Base-by-base conservation (phyloP, 495 filamentous ascomycete species). In the Aspergillus asperescens region DNA sequence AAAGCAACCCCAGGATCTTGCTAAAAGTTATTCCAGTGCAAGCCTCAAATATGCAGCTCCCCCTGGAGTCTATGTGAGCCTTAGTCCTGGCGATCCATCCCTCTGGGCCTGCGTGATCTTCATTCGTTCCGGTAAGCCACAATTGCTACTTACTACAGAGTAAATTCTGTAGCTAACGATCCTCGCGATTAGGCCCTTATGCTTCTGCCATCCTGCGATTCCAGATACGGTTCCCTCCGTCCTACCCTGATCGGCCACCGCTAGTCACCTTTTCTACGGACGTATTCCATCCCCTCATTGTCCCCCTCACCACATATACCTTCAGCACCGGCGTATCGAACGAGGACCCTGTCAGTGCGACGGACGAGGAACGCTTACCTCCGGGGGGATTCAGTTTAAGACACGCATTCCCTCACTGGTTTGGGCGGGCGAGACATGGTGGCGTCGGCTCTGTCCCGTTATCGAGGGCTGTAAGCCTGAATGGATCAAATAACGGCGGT, bases 341-440 rank as follows among this genome's bases (percentile, higher is more conserved):
- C 22, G 73, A 75, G 40, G 87, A 86, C 23, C 88, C 87, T 0
- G 84, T 87, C 35, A 90, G 87, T 63, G 86, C 88, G 10, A 83
- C 82, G 7, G 89, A 94, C 61, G 85, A 87, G 13, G 86, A 92
- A 61, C 75, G 87, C 10, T 70, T 95, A 51, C 86, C 89, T 0
- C 90, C 92, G 0, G 92, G 92, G 4, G 86, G 88, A 0, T 95
- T 95, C 67, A 89, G 85, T 56, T 76, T 97, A 29, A 75, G 87
- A 41, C 87, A 96, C 71, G 92, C 89, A 16, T 96, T 96, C 62
- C 88, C 92, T 2, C 75, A 79, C 49, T 96, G 92, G 91, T 95
- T 90, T 68, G 82, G 81, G 31, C 71, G 71, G 41, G 61, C 65
- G 7, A 67, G 65, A 44, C 66, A 68, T 32, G 73, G 57, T 32